Evolutionary conservation across 495 filamentous ascomycete species (phyloP).

Genomic region (Penicillium paradoxum): DNA sequence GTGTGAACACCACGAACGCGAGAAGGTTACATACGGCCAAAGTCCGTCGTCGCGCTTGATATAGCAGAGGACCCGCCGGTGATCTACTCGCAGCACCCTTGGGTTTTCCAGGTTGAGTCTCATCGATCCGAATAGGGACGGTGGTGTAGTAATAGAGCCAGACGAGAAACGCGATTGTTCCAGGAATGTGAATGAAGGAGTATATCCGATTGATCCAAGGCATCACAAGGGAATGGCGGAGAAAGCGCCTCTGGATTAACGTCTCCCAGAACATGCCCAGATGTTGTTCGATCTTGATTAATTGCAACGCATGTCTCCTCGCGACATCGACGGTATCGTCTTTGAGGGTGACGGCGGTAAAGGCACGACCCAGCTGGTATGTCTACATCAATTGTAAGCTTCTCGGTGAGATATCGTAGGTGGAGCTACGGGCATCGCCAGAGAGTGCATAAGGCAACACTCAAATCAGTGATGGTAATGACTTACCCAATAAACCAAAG

Average conservation of each 20-base stretch:
- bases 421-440: too few relatives aligned
- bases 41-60: conserved; percentile 59
- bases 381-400: conserved; percentile 31
- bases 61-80: conserved; percentile 47
- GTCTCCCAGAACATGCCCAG: conserved; percentile 55
- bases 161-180: conserved; percentile 66
- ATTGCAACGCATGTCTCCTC: conserved; percentile 51
- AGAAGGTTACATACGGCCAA: conserved; percentile 71
- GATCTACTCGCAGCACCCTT: conserved; percentile 31
- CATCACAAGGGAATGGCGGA: conserved; percentile 40
- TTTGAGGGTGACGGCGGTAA: conserved; percentile 55
- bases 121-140: conserved; percentile 39
- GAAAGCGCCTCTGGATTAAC: conserved; percentile 51
- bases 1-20: conserved; percentile 71
- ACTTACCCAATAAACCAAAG: conserved; percentile 58
- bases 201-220: conserved; percentile 60
- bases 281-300: conserved; percentile 50
- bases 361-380: conserved; percentile 60
- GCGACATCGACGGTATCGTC: conserved; percentile 55
- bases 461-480: background rate
- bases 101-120: conserved; percentile 34
- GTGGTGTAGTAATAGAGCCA: conserved; percentile 65
- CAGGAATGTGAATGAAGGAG: conserved; percentile 79
- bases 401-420: too few relatives aligned
- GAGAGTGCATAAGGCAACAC: too few relatives aligned